A percentile compares a stretch with the other conserved stretches of the same genome.
Conservation (phyloP, 139 green algal species). For the Chlorella sp. region DNA sequence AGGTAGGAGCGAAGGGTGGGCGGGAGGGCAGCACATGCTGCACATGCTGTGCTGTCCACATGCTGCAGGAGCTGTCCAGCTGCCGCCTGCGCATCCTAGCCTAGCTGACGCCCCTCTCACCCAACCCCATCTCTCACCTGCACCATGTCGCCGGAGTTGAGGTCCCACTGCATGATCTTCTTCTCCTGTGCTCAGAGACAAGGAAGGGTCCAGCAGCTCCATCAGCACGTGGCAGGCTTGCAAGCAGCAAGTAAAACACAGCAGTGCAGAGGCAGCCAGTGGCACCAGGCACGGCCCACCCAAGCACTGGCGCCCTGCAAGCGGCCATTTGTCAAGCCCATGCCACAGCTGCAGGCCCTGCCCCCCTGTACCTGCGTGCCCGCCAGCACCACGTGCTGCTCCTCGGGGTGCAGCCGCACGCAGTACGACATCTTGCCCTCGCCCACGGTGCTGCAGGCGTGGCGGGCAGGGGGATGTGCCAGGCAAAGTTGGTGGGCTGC, state of each 20-base stretch:
- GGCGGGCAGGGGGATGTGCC: background rate
- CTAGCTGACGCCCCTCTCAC: background rate
- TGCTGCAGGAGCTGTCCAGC: too few species aligned
- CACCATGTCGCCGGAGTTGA: slow-evolving; percentile 85
- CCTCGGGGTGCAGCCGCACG: slow-evolving; percentile 91
- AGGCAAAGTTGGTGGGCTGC: background rate
- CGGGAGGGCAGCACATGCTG: background rate
- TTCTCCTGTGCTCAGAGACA: slow-evolving; percentile 59
- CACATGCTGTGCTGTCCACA: too few species aligned
- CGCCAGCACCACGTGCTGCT: slow-evolving; percentile 91
- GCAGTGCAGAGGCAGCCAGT: too few species aligned
- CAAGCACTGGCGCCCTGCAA: too few species aligned
- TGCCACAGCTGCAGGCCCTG: too few species aligned
- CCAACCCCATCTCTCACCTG: slow-evolving; percentile 53
- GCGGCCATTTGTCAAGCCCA: too few species aligned
- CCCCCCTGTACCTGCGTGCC: slow-evolving; percentile 52
- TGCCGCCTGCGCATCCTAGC: background rate
- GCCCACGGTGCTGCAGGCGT: slow-evolving; percentile 66
- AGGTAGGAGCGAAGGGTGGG: too few species aligned
- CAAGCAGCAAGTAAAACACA: too few species aligned
- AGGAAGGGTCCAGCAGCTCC: too few species aligned
- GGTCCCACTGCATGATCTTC: slow-evolving; percentile 96
- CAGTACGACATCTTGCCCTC: slow-evolving; percentile 87
- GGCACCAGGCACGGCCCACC: too few species aligned
- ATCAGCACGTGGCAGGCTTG: too few species aligned